These are phyloP conservation scores for Paecilomyces dactylethromorphus DNA, from an alignment of 2,329 filamentous ascomycete species.

Conservation along the genomic window DNA sequence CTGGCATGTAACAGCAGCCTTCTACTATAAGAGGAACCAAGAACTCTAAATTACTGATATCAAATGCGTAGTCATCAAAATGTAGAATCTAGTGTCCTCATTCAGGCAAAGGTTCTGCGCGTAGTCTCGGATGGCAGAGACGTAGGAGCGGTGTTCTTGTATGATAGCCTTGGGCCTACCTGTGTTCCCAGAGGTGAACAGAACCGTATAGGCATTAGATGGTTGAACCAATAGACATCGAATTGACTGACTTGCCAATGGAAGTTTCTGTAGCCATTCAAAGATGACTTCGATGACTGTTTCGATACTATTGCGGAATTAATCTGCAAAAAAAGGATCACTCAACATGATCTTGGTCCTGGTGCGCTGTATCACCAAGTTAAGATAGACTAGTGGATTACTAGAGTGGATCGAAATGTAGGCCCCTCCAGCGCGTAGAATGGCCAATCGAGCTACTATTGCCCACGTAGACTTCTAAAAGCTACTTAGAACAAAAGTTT, in stretches of 20 bases:
- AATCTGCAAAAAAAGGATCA: constrained; percentile 4
- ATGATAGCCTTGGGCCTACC: constrained; percentile 20
- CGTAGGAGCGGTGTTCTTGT: constrained; percentile 18
- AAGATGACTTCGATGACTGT: constrained; percentile 7
- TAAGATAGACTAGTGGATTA: constrained; percentile 63
- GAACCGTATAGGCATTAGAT: constrained; percentile 13
- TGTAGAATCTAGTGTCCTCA: constrained; percentile 14
- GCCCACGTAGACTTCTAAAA: not conserved
- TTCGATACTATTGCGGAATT: constrained; percentile 4
- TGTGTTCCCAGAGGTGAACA: constrained; percentile 22
- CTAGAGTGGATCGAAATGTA: constrained; percentile 71
- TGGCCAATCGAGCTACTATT: constrained; percentile 46
- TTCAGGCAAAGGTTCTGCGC: constrained; percentile 11
- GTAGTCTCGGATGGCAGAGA: constrained; percentile 14
- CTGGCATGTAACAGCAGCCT: constrained; percentile 20
- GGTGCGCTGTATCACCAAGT: constrained; percentile 67
- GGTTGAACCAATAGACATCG: not conserved
- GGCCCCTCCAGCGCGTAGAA: constrained; percentile 64
- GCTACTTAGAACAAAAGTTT: not conserved
- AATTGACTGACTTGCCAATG: not conserved
- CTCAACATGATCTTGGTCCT: constrained; percentile 62
- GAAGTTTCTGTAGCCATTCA: not conserved
- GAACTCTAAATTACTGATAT: constrained; percentile 21
- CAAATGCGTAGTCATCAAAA: constrained; percentile 21
- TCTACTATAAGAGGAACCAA: constrained; percentile 14